Evolutionary conservation across 2,329 filamentous ascomycete genomes (phyloP).

Genomic region (Ophiosphaerella narmari): DNA sequence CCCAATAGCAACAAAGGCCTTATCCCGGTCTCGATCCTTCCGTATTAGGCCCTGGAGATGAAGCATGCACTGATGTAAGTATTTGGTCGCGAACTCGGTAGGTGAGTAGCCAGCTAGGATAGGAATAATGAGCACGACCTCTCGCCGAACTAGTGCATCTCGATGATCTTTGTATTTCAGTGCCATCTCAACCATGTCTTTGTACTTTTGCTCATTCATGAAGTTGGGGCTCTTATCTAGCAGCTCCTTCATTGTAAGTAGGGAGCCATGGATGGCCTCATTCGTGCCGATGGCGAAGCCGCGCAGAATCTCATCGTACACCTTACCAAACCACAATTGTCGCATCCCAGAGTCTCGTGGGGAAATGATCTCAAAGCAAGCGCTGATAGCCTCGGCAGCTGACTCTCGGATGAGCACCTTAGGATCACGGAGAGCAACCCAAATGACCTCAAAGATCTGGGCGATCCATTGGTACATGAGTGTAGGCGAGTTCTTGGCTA

Average conservation of each 20-base stretch:
- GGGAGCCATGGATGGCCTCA: slow-evolving; percentile 90
- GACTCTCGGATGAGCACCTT: slow-evolving; percentile 91
- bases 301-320: slow-evolving; percentile 81
- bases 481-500: slow-evolving; percentile 90
- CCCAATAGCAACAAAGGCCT: slow-evolving; percentile 93
- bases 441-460: slow-evolving; percentile 94
- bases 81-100: slow-evolving; percentile 81
- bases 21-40: slow-evolving; percentile 86
- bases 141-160: slow-evolving; percentile 83
- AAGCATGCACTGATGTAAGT: slow-evolving; percentile 96
- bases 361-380: slow-evolving; percentile 94
- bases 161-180: slow-evolving; percentile 91
- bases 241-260: slow-evolving; percentile 89
- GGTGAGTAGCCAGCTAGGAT: slow-evolving; percentile 92
- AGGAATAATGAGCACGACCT: slow-evolving; percentile 88
- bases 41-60: slow-evolving; percentile 93
- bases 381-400: slow-evolving; percentile 89
- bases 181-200: slow-evolving; percentile 89
- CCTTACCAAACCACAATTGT: slow-evolving; percentile 84
- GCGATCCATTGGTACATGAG: slow-evolving; percentile 94
- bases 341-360: slow-evolving; percentile 89
- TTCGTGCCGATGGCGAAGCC: slow-evolving; percentile 78
- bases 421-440: slow-evolving; percentile 88
- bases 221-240: slow-evolving; percentile 97
- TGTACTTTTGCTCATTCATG: slow-evolving; percentile 89